Evolutionary conservation across 768 basidiomycete species (phyloP).

Genomic region (Gautieria morchelliformis): DNA sequence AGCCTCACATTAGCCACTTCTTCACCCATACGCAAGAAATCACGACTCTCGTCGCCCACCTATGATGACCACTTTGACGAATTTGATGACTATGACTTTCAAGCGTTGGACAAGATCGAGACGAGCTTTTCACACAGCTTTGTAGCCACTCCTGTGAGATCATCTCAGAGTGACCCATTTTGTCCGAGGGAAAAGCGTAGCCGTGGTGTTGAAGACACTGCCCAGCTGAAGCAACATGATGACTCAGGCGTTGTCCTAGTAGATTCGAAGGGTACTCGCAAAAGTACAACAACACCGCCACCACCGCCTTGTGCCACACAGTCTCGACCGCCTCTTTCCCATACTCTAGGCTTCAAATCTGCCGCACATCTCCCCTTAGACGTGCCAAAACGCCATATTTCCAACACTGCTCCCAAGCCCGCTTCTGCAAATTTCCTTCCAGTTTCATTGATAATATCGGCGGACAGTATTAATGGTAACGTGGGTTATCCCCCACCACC

Average conservation of each 20-base stretch:
- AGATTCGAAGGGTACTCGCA: neutral
- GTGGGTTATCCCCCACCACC: neutral
- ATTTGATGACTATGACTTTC: slow-evolving; percentile 45
- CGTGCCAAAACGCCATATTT: neutral
- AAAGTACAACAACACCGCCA: neutral
- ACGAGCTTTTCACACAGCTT: slow-evolving; percentile 31
- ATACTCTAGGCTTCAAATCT: neutral
- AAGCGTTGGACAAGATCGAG: slow-evolving; percentile 45
- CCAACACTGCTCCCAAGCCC: neutral
- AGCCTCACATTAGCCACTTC: neutral
- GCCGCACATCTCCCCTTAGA: neutral
- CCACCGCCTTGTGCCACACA: neutral
- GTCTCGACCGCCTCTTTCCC: neutral
- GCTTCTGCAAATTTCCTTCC: neutral
- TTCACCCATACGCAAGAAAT: slow-evolving; percentile 47
- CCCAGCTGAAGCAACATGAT: neutral
- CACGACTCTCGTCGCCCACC: slow-evolving; percentile 56
- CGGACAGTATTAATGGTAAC: neutral
- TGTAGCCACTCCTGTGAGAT: neutral
- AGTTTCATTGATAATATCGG: neutral
- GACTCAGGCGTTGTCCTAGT: neutral
- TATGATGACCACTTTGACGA: slow-evolving; percentile 45
- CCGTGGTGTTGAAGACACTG: neutral
- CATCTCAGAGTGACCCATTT: neutral
- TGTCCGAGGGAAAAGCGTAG: neutral